Evolutionary conservation across 2,329 filamentous ascomycete genomes (phyloP).

Genomic region (Aureobasidium subglaciale): DNA sequence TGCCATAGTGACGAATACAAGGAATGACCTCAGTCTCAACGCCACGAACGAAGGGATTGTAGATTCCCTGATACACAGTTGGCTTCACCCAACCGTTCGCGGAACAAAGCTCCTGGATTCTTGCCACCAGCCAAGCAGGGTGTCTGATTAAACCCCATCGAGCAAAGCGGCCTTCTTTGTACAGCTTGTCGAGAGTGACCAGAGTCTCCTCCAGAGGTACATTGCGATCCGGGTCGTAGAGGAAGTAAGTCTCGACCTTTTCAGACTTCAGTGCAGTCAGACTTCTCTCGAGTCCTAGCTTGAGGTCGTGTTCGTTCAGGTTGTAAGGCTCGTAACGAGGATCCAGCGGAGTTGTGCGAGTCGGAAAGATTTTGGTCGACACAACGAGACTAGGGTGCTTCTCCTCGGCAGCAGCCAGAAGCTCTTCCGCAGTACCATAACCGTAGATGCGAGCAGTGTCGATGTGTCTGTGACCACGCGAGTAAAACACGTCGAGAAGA

Average conservation of each 20-base stretch:
- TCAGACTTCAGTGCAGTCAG: conserved; percentile 18
- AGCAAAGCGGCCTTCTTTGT: conserved; percentile 37
- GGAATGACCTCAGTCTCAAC: conserved; percentile 37
- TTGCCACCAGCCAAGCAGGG: conserved; percentile 36
- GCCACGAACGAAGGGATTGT: conserved; percentile 37
- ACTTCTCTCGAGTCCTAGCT: background rate
- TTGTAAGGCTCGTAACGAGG: background rate
- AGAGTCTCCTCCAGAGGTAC: conserved; percentile 34
- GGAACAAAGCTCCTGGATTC: conserved; percentile 37
- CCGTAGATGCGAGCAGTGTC: conserved; percentile 28
- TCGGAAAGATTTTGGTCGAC: conserved; percentile 39
- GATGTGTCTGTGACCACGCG: conserved; percentile 24
- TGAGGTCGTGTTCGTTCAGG: conserved; percentile 7
- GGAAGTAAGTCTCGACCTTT: conserved; percentile 27
- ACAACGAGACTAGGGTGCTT: conserved; percentile 34
- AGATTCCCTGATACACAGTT: conserved; percentile 40
- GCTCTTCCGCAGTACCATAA: conserved; percentile 26
- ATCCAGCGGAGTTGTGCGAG: conserved; percentile 19
- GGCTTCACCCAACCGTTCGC: conserved; percentile 37
- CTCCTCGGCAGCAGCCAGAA: conserved; percentile 28
- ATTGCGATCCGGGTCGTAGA: conserved; percentile 36
- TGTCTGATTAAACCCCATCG: conserved; percentile 42
- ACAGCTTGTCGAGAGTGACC: conserved; percentile 34
- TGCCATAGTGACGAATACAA: conserved; percentile 32
- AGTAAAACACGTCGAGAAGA: conserved; percentile 19